Base-by-base conservation (phyloP, 2,329 filamentous ascomycete species). In the Aurifilum marmelostoma region DNA sequence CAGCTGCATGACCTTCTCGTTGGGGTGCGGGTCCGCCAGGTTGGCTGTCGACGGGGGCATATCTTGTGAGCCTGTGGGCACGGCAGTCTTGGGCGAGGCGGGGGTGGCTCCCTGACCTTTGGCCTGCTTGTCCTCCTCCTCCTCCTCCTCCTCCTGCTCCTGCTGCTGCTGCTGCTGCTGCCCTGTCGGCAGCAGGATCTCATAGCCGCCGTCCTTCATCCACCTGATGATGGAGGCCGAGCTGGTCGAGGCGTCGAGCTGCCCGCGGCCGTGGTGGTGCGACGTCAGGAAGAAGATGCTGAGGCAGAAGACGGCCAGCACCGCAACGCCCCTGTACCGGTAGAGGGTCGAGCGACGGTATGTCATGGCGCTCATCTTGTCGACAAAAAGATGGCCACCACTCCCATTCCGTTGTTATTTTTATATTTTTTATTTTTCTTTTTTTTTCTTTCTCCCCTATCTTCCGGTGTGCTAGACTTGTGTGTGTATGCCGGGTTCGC, bases 181-280 rank as follows among this genome's bases (percentile, higher is more conserved):
- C n/a, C 59, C 50, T 52, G 69, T 69, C 14, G 69, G 69, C 3
- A 71, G 67, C 54, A 71, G 61, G 52, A 71, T 69, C 63, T 71
- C 69, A 39, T 71, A 71, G 61, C 69, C 69, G 47, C 69, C 69
- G 29, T 71, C 69, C 24, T 63, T 65, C 60, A 71, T 71, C 69
- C 69, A 71, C 41, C 24, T 43, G 69, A 71, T 71, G 54, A 69
- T 69, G 37, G 69, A 71, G 18, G 69, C 63, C 27, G 68, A 62
- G 60, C 58, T 61, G 1, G 69, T 37, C 52, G 65, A 63, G 29
- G 41, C 52, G 34, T 60, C 59, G 34, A 54, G 34, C 8, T 54
- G 37, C 18, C 34, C 54, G 50, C 54, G n/a, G 60, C 66, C n/a
- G 34, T 34, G 34, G 34, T 34, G 67, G 43, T 64, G 64, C 9